Evolutionary conservation across 306 rosid genomes (phyloP), one percentile per base, ranked within the genome.

Genomic region (Erythrophleum fordii): DNA sequence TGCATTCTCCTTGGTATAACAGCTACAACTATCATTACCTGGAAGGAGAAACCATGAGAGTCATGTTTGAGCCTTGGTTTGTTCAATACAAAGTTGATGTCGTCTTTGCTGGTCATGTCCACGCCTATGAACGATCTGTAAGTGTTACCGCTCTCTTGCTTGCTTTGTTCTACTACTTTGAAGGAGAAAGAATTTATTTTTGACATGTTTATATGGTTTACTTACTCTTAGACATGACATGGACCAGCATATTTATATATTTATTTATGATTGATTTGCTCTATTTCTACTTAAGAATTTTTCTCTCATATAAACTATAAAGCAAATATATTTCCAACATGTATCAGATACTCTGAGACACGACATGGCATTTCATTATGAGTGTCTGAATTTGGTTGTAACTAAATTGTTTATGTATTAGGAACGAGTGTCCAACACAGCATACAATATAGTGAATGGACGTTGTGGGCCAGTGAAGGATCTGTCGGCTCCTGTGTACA

Each of bases 11-110:
- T 22, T 48, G 91, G 80, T 91, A 93, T 75, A 93, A 72, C 76
- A 95, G 97, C 83, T 88, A 95, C 78, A 76, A 83, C 2, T 86
- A 88, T 82, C 99, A 91, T 61, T 95, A 84, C 59, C 91, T 93
- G 99, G 99, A 95, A 91, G 98, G 97, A 55, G 98, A 95, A 85
- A 60, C 91, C 81, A 92, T 92, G 97, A 88, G 98, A 87, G 97
- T 90, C 7, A 85, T 90, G 92, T 92, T 35, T 60, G 98, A 94
- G 80, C 14, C 79, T 17, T 90, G 91, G 93, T 92, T 95, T 69
- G 95, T 90, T 16, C 1, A 81, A 79, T 85, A 86, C 92, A 91
- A 89, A 82, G 97, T 95, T 5, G 97, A 95, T 45, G 83, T 95
- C 13, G 97, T 92, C 29, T 91, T 84, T 83, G 86, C 98, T 51